Base-by-base conservation (phyloP, 2,329 filamentous ascomycete species). In the Sporothrix luriei region DNA sequence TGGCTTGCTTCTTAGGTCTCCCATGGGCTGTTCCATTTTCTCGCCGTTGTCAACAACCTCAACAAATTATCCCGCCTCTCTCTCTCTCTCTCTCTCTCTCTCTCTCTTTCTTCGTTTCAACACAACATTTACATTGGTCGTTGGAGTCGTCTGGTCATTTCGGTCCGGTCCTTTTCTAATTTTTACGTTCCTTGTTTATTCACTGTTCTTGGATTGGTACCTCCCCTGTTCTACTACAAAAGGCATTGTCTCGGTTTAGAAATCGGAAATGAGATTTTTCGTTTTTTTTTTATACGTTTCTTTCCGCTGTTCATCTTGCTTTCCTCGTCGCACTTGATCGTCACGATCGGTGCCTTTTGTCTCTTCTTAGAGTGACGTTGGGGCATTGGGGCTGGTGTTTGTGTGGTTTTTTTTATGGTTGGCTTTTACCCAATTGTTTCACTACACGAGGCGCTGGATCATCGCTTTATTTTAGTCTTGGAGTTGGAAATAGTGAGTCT, bases 201-300 rank as follows among this genome's bases (percentile, higher is more conserved):
- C 33, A 33, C 33, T 11, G 10, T 43, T 64, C 21, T 48, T 43
- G 40, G 40, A 0, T 10, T 49, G 61, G 24, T 33, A 49, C 14
- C 33, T n/a, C n/a, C 61, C 43, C 61, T 49, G 59, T 62, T 62
- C 40, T 29, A 65, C 7, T 65, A 65, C 59, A 48, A 57, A 43
- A 43, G 55, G 57, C 57, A 46, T 48, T 65, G 21, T 33, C 61
- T 65, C 61, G 61, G 61, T 65, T 65, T 65, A 65, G 61, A 64
- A 33, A n/a, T 65, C 61, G 46, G 59, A 48, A 49, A 49, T 33
- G 21, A 26, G 61, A 51, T 29, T 7, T 21, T 21, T 59, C 21
- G 16, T 65, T n/a, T 49, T 49, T n/a, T 24, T 62, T 14, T n/a
- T n/a, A n/a, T n/a, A n/a, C n/a, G n/a, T 49, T 49, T n/a, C 16